Evolutionary conservation across 164 flowering plant species (phyloP).

Genomic region (Warburgia ugandensis): DNA sequence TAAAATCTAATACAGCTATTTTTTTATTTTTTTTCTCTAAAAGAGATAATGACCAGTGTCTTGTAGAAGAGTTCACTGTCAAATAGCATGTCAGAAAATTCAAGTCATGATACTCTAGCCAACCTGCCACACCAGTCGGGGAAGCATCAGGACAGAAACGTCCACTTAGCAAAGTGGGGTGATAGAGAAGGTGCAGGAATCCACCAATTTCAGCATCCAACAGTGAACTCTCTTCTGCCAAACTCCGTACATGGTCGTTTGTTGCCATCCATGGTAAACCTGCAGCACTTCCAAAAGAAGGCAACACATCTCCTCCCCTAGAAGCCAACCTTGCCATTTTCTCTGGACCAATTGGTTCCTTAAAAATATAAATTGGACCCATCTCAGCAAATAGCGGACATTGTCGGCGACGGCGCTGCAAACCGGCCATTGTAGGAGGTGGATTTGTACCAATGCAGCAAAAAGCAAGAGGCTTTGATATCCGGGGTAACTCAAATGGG

Average conservation of each 20-base stretch:
- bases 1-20: no score
- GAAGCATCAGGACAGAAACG: slow-evolving; percentile 99
- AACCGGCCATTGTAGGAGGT: slow-evolving; percentile 98
- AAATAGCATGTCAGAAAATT: not conserved
- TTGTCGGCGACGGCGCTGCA: slow-evolving; percentile 95
- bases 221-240: slow-evolving; percentile 68
- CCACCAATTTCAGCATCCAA: slow-evolving; percentile 91
- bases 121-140: slow-evolving; percentile 91
- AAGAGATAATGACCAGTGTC: no score
- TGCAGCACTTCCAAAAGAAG: slow-evolving; percentile 85
- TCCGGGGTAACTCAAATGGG: slow-evolving; percentile 91
- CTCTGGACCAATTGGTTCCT: slow-evolving; percentile 92
- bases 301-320: slow-evolving; percentile 93
- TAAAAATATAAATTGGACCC: slow-evolving; percentile 96
- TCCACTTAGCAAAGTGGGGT: slow-evolving; percentile 86
- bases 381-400: slow-evolving; percentile 99
- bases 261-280: slow-evolving; percentile 84
- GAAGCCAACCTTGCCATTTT: slow-evolving; percentile 85
- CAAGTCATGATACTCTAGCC: slow-evolving; percentile 1
- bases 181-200: slow-evolving; percentile 82
- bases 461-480: slow-evolving; percentile 93
- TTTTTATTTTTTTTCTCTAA: no score
- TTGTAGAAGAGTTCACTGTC: not conserved
- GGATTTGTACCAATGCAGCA: slow-evolving; percentile 99
- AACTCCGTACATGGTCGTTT: slow-evolving; percentile 48